phyloP scores from a whole-genome alignment of 2,329 filamentous ascomycete species.

The Didymella pomorum region DNA sequence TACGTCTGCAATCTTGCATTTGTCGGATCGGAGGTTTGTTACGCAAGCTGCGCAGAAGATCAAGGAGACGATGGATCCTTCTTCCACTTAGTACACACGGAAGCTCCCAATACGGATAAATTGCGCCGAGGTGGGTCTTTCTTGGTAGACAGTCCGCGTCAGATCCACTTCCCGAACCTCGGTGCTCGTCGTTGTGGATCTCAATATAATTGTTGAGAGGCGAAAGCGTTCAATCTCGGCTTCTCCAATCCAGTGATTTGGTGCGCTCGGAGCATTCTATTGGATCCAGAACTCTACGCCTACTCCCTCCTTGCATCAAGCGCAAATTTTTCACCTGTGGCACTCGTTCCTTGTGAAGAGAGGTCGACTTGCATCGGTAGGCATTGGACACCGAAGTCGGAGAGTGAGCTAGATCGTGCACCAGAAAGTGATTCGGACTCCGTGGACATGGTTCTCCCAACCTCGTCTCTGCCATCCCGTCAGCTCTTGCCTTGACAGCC shows the following conservation, averaged over 20 bases:
- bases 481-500: background rate
- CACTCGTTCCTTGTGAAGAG: background rate
- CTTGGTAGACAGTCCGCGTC: background rate
- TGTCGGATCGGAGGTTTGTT: slow-evolving; percentile 20
- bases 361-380: background rate
- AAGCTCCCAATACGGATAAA: background rate
- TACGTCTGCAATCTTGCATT: slow-evolving; percentile 6
- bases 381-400: background rate
- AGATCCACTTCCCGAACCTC: slow-evolving; percentile 11
- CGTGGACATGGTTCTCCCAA: slow-evolving; percentile 30
- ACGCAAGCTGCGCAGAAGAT: slow-evolving; percentile 2
- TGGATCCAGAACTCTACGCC: background rate
- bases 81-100: background rate
- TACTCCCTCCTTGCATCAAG: background rate
- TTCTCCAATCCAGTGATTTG: slow-evolving; percentile 1
- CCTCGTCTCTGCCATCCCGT: slow-evolving; percentile 21
- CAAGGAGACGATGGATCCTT: slow-evolving; percentile 6
- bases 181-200: slow-evolving; percentile 6
- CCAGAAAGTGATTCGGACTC: slow-evolving; percentile 23
- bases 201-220: slow-evolving; percentile 14
- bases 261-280: background rate
- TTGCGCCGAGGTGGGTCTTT: slow-evolving; percentile 7
- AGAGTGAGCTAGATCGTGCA: slow-evolving; percentile 20
- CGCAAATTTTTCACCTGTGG: slow-evolving; percentile 6
- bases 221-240: background rate